Evolutionary conservation across 495 filamentous ascomycete species (phyloP).

Genomic region (Aspergillus incahuasiensis): DNA sequence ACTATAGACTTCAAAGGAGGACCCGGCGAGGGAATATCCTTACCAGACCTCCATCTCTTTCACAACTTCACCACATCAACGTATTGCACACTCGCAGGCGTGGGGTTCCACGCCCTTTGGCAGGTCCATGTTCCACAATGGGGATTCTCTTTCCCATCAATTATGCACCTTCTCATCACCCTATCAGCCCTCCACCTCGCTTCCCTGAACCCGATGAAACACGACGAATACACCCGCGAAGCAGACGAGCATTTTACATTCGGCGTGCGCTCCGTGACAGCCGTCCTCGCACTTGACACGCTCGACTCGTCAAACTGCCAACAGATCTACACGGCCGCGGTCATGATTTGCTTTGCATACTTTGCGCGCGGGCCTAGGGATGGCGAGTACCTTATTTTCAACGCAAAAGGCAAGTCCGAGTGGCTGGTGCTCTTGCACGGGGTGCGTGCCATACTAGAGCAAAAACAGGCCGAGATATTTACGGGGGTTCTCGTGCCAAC

Average conservation of each 20-base stretch:
- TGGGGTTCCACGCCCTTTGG: conserved; percentile 27
- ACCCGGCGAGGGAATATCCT: conserved; percentile 19
- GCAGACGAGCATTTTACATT: conserved; percentile 45
- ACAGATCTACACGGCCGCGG: conserved; percentile 42
- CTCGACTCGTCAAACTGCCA: conserved; percentile 39
- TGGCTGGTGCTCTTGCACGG: conserved; percentile 44
- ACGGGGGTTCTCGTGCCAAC: conserved; percentile 26
- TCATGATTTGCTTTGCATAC: conserved; percentile 44
- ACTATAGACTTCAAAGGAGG: neutral
- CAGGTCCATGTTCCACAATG: conserved; percentile 35
- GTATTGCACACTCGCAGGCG: conserved; percentile 13
- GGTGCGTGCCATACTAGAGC: conserved; percentile 31
- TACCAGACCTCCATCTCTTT: conserved; percentile 23
- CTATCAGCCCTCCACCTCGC: conserved; percentile 42
- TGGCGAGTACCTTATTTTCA: conserved; percentile 44
- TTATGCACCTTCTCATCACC: conserved; percentile 43
- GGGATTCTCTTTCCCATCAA: conserved; percentile 38
- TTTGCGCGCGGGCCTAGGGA: conserved; percentile 37
- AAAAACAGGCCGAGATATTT: conserved; percentile 24
- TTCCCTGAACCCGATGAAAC: conserved; percentile 28
- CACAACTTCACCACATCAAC: conserved; percentile 22
- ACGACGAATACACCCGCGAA: conserved; percentile 27
- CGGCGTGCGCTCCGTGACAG: conserved; percentile 40
- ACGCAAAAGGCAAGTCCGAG: conserved; percentile 32
- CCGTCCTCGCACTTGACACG: conserved; percentile 22